Conservation (phyloP, 345 rosid species). For the Eucalyptus guilfoylei region DNA sequence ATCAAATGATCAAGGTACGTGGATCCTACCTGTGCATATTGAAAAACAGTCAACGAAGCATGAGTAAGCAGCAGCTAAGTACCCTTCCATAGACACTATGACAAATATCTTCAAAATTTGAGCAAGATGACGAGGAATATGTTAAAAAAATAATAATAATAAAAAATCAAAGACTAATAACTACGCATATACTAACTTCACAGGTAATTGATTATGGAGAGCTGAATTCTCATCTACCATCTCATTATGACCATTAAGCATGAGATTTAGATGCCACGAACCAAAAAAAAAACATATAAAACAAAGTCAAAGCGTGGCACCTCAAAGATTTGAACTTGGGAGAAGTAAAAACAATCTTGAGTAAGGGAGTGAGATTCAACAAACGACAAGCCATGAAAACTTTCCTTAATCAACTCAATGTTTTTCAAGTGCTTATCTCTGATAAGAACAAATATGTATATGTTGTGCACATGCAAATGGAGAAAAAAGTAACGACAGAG, state of each 20-base stretch:
- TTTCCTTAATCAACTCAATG: not conserved
- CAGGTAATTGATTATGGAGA: not conserved
- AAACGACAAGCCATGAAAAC: not conserved
- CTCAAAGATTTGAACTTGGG: not conserved
- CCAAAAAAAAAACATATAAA: not conserved
- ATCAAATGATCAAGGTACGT: slow-evolving; percentile 98
- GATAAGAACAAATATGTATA: not conserved
- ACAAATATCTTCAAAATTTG: not conserved
- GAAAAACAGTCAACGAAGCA: not conserved
- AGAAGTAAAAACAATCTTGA: not conserved
- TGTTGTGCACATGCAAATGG: not conserved
- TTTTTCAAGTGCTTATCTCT: not conserved
- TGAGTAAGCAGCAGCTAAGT: not conserved
- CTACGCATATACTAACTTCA: not conserved
- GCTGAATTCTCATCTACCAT: not conserved
- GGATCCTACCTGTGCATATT: slow-evolving; percentile 72
- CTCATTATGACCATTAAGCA: not conserved
- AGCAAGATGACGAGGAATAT: not conserved
- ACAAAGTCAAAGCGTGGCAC: not conserved
- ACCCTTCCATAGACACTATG: not conserved
- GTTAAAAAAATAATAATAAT: not conserved
- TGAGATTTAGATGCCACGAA: not conserved
- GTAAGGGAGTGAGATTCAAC: not conserved
- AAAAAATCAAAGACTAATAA: not conserved
- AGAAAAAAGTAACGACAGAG: not conserved